Evolutionary conservation across 2,329 filamentous ascomycete genomes (phyloP).

Genomic region (Claviceps lovelessii): DNA sequence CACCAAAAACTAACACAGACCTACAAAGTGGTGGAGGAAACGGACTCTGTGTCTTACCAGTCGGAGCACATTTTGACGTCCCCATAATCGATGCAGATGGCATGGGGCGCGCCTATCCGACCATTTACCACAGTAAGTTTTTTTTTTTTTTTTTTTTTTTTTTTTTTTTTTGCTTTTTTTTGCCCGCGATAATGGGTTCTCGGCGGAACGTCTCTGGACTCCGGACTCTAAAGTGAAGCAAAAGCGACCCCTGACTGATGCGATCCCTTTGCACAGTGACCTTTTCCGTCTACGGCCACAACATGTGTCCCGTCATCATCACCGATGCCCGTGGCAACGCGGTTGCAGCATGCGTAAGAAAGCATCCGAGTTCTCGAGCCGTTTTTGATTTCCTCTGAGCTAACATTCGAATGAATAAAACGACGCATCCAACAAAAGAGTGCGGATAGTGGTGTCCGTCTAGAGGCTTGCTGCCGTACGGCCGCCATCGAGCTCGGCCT

Average conservation of each 20-base stretch:
- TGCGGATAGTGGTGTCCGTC: slow-evolving; percentile 18
- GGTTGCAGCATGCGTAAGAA: slow-evolving; percentile 18
- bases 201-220: no score
- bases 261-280: slow-evolving; percentile 14
- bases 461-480: slow-evolving; percentile 23
- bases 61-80: slow-evolving; percentile 20
- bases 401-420: no score
- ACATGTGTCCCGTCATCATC: slow-evolving; percentile 22
- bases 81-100: slow-evolving; percentile 23
- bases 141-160: no score
- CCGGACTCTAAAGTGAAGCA: no score
- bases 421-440: slow-evolving; percentile 11
- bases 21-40: slow-evolving; percentile 22
- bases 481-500: slow-evolving; percentile 25
- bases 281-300: slow-evolving; percentile 24
- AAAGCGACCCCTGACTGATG: neutral
- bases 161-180: neutral
- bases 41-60: slow-evolving; percentile 21
- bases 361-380: neutral
- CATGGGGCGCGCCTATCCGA: slow-evolving; percentile 26
- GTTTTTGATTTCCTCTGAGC: neutral
- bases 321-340: slow-evolving; percentile 24
- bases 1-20: neutral
- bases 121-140: slow-evolving; percentile 20
- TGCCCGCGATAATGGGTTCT: neutral